Base-by-base conservation (phyloP, 225 moss, liverwort and hornwort genomes). In the Antitrichia curtipendula region DNA sequence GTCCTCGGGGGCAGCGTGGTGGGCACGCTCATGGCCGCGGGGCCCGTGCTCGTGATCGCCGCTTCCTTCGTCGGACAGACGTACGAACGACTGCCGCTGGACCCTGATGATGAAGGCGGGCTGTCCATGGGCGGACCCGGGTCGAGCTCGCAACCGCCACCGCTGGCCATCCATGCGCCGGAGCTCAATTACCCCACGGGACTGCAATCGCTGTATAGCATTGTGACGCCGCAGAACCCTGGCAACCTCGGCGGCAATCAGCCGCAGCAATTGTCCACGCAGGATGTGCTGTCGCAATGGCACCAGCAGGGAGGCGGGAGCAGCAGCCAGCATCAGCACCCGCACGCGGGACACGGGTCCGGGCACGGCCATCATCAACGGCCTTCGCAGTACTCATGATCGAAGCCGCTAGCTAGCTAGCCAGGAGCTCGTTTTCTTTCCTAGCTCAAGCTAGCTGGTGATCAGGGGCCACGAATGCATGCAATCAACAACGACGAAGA, bases 1-100 rank as follows among this genome's bases (percentile, higher is more conserved):
- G 98, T 98, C 2, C 94, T 98, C 7, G 98, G 98, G 4, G 98
- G 98, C 40, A 94, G 92, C 86, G 98, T 98, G 50, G 98, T 97
- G 32, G 98, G 98, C 54, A 92, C 95, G 13, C 94, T 98, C 68
- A 93, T 96, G 91, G 98, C 98, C 7, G 96, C 96, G 27, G 96
- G 98, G 19, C 96, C 98, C 3, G 98, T 98, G 52, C 88, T 96
- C 47, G 98, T 98, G 62, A 96, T 96, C 58, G 98, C 96, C 2
- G 94, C 98, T 9, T 98, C 98, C 21, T 98, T 98, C 85, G 82
- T 93, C 6, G 96, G 98, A 22, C 95, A 93, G 15, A 93, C 96
- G n/a, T 96, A 93, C 89, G 98, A 98, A 81, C 95, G 98, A 14
- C 93, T 98, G 62, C 98, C 97, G 19, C 94, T 98, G 19, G 98